Conservation (phyloP, 441 rosid genomes). For the Brassica balearica region DNA sequence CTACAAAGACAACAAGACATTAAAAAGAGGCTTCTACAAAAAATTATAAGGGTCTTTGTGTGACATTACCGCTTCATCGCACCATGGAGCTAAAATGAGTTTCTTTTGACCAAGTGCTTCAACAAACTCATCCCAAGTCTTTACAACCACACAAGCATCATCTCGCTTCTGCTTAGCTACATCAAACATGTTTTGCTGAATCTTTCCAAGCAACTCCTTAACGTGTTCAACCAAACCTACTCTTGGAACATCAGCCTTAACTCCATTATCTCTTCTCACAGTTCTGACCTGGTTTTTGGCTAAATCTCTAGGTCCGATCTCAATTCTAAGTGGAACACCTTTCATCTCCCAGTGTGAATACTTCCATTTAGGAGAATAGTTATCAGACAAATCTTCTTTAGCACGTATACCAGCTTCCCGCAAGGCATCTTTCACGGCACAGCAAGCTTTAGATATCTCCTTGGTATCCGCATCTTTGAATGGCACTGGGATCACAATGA, state of each 20-base stretch:
- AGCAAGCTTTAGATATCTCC: constrained; percentile 91
- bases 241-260: constrained; percentile 73
- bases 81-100: constrained; percentile 98
- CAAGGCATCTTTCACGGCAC: constrained; percentile 59
- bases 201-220: constrained; percentile 55
- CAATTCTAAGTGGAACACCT: constrained; percentile 97
- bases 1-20: constrained; percentile 41
- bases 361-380: constrained; percentile 98
- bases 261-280: constrained; percentile 88
- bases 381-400: constrained; percentile 84
- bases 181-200: constrained; percentile 76
- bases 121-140: constrained; percentile 92
- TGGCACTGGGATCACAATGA: constrained; percentile 89
- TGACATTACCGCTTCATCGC: constrained; percentile 71
- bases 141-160: constrained; percentile 59
- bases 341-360: constrained; percentile 97
- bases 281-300: constrained; percentile 91
- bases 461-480: constrained; percentile 83
- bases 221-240: constrained; percentile 68
- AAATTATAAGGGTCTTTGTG: not conserved
- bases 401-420: constrained; percentile 78
- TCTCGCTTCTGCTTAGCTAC: constrained; percentile 80
- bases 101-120: constrained; percentile 80
- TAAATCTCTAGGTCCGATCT: constrained; percentile 95
- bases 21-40: constrained; percentile 6